Base-by-base conservation (phyloP, 495 filamentous ascomycete species). In the Xylaria palmicola region DNA sequence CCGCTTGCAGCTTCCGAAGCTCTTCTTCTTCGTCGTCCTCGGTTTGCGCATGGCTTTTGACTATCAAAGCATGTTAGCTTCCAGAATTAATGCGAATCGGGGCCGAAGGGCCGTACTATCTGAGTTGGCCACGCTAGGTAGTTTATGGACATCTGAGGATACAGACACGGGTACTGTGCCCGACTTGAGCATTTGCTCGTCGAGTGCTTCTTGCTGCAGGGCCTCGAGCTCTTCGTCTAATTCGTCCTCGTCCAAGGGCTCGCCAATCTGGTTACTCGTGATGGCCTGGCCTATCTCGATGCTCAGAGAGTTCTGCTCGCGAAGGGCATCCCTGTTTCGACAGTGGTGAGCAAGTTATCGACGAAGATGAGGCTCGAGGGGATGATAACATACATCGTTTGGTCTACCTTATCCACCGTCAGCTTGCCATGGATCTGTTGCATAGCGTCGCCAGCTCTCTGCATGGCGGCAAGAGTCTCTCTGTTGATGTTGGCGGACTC, bases 401-500 rank as follows among this genome's bases (percentile, higher is more conserved):
- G 81, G 71, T 98, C 94, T 56, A 98, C 93, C 72, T 94, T 90
- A 62, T 97, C 90, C 55, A 96, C 88, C 27, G 87, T 95, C 74
- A 98, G 86, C 60, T 88, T 88, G 65, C 86, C 87, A 72, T 98
- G 95, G 65, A 98, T 98, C 60, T 86, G 74, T 75, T 90, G 85
- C 94, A 98, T 97, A 22, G 94, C 94, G 19, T 85, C 75, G 55
- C 89, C 85, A 3, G 94, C 93, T 67, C 86, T 84, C 82, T 96
- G 86, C 93, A 99, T 98, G 3, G 93, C 95, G 50, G 86, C 82
- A 48, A 99, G 81, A 4, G 94, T 99, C 79, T 98, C 92, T 71
- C 93, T 84, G 81, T 99, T 99, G 77, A 99, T 96, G 74, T 98
- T 99, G 50, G 94, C 95, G 20, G 93, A 89, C 73, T 99, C 94